Percentiles rank a stretch among this genome's conserved stretches.
These are phyloP conservation scores for Macrocybe gigantea DNA, from an alignment of 768 basidiomycete genomes.

Conservation along the genomic window DNA sequence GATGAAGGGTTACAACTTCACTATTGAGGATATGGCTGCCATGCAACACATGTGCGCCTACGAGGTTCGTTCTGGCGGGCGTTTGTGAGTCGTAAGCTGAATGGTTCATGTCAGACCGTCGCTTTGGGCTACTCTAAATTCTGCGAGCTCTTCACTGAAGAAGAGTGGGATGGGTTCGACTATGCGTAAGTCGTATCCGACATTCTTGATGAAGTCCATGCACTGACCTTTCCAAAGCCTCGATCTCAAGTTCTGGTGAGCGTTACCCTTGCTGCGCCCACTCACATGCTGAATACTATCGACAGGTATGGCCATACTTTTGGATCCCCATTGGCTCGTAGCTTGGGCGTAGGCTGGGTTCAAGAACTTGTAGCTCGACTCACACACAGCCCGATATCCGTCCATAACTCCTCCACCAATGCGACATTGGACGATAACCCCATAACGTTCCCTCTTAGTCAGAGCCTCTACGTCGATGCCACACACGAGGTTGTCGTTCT, in stretches of 20 bases:
- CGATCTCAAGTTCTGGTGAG: conserved; percentile 60
- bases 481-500: conserved; percentile 90
- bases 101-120: conserved; percentile 58
- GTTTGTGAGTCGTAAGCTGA: not conserved
- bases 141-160: conserved; percentile 83
- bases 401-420: conserved; percentile 81
- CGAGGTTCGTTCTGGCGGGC: conserved; percentile 44
- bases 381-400: conserved; percentile 64
- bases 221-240: conserved; percentile 29
- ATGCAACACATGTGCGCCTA: conserved; percentile 85
- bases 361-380: conserved; percentile 83
- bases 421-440: conserved; percentile 67
- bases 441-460: conserved; percentile 64
- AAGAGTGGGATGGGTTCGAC: conserved; percentile 92
- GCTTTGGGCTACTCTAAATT: conserved; percentile 89
- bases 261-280: conserved; percentile 1
- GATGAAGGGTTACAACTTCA: conserved; percentile 56
- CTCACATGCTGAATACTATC: conserved; percentile 5
- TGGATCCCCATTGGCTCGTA: conserved; percentile 74
- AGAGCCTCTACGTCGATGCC: conserved; percentile 80
- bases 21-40: conserved; percentile 62
- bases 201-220: too few relatives aligned
- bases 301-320: conserved; percentile 68
- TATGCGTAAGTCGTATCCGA: conserved; percentile 53
- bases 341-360: conserved; percentile 73